Conservation (phyloP, 306 rosid genomes). For the Sechiopsis laciniata region DNA sequence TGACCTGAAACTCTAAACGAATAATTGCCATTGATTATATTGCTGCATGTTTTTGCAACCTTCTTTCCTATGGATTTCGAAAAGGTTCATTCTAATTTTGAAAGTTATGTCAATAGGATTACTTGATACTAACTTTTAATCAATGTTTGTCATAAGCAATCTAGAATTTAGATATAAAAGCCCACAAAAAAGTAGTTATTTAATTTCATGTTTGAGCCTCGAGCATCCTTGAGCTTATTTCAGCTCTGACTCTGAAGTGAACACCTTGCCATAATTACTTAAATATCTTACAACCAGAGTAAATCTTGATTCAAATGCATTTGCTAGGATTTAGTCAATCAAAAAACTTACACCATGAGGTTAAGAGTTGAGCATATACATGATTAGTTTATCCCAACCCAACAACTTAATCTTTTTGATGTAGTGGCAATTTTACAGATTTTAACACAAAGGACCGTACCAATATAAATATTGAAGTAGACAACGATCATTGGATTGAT, state of each 20-base stretch:
- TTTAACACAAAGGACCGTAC: background rate
- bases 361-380: no score
- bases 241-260: no score
- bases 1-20: background rate
- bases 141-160: background rate
- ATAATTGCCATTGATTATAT: background rate
- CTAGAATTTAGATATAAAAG: background rate
- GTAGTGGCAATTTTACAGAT: background rate
- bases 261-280: no score
- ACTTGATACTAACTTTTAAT: background rate
- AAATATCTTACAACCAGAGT: no score
- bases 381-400: background rate
- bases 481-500: background rate
- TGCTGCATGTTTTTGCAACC: background rate
- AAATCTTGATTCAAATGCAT: no score
- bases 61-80: background rate
- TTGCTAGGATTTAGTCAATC: no score
- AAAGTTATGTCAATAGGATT: background rate
- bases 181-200: background rate
- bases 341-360: no score
- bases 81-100: background rate
- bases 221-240: no score
- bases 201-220: background rate
- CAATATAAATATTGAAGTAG: background rate
- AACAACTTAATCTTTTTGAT: background rate